Evolutionary conservation across 148 eudicot genomes (phyloP), one percentile per base, ranked within the genome.

Genomic region (Cornus suecica): DNA sequence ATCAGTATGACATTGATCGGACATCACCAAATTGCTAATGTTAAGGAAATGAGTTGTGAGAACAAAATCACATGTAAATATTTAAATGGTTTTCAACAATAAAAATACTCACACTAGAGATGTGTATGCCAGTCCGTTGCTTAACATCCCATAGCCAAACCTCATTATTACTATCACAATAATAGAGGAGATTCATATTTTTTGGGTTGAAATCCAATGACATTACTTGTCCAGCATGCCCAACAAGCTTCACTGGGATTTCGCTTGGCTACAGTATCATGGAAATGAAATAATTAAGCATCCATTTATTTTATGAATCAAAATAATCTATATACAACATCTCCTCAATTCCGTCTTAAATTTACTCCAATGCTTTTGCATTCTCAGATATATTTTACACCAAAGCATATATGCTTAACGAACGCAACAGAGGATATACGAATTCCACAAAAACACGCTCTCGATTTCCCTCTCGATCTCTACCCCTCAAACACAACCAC

Each of bases 141-240:
- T 74, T 74, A 51, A 84, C 15, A 60, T 79, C 77, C 90, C 92
- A 89, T 1, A 83, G 48, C 1, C 82, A 73, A 51, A 87, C 80
- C 69, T 83, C 87, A 56, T 77, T 71, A 24, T 71, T 82, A 79
- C 80, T 63, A 75, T 85, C 92, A 82, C 88, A 87, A 66, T 86
- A 89, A 71, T 86, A 85, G 41, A 89, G 78, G n/a, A 89, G 77
- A 64, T 79, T 74, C 31, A 23, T n/a, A 69, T 85, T 85, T 76
- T 52, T 82, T 27, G 90, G 86, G 73, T 89, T 88, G 75, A 89
- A 89, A 79, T 89, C 87, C 67, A 87, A 30, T 60, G 92, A 87
- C 75, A 75, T 81, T 30, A 87, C 88, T 11, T 71, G 83, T 41
- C 65, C 81, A 68, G 74, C 29, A 76, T 85, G 88, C 78, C 87